Conservation (phyloP, 306 rosid genomes). For the Dryas octopetala region DNA sequence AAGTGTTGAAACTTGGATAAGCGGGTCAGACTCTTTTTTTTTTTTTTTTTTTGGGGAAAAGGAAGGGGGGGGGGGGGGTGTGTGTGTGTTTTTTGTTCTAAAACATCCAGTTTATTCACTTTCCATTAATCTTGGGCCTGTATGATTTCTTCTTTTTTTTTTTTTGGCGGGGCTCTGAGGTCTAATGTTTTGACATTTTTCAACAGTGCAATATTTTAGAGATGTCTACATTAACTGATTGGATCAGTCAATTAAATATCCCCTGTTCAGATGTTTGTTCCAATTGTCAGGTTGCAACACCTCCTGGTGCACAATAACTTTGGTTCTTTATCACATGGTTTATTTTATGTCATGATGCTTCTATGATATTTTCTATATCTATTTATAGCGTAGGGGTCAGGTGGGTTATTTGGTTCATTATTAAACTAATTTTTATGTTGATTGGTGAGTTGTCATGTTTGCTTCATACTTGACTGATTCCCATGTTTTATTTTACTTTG, state of each 20-base stretch:
- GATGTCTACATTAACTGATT: neutral
- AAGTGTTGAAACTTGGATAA: neutral
- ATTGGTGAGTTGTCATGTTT: constrained; percentile 1
- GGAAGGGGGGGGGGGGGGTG: no score
- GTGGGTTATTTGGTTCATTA: neutral
- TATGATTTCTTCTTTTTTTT: neutral
- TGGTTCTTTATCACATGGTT: neutral
- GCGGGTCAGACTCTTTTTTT: neutral
- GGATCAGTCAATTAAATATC: neutral
- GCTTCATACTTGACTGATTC: neutral
- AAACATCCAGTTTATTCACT: neutral
- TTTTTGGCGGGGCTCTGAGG: neutral
- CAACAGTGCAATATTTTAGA: neutral
- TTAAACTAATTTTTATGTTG: neutral
- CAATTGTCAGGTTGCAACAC: neutral
- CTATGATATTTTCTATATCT: neutral
- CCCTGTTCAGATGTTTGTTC: constrained; percentile 9
- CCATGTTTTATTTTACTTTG: neutral
- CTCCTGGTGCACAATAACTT: neutral
- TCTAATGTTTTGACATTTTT: neutral
- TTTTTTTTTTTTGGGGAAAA: neutral
- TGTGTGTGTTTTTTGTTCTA: neutral
- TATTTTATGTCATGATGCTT: neutral
- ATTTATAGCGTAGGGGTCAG: neutral
- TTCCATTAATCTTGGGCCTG: neutral